A percentile compares a stretch with the other conserved stretches of the same genome.
phyloP scores from a whole-genome alignment of 2,329 filamentous ascomycete species.

The Microsporum ferrugineum region DNA sequence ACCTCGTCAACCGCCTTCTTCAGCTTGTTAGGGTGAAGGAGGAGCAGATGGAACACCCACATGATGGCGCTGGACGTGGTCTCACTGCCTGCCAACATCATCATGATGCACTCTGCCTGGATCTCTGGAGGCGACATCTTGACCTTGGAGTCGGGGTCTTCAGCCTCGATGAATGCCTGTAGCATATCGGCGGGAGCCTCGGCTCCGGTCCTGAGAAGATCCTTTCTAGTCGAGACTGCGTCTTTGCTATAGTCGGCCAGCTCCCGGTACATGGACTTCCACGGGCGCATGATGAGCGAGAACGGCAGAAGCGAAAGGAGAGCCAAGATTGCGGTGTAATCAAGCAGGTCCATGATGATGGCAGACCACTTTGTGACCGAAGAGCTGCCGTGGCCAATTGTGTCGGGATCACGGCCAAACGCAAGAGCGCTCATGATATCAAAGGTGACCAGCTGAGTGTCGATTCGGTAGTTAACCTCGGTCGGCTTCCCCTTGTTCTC shows the following conservation, averaged over 20 bases:
- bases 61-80: slow-evolving; percentile 4
- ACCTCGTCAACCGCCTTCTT: slow-evolving; percentile 3
- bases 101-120: slow-evolving; percentile 5
- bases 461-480: slow-evolving; percentile 6
- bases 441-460: slow-evolving; percentile 6
- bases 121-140: slow-evolving; percentile 2
- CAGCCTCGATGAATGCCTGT: slow-evolving; percentile 4
- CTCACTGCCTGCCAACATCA: slow-evolving; percentile 4
- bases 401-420: slow-evolving; percentile 1
- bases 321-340: not conserved
- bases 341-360: slow-evolving; percentile 2
- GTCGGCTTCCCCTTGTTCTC: slow-evolving; percentile 1
- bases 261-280: slow-evolving; percentile 3
- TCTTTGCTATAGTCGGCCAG: slow-evolving; percentile 3
- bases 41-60: slow-evolving; percentile 4
- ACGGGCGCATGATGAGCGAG: slow-evolving; percentile 2
- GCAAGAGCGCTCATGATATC: slow-evolving; percentile 6
- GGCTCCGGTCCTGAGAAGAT: not conserved
- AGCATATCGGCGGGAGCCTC: slow-evolving; percentile 2
- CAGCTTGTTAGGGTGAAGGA: slow-evolving; percentile 1
- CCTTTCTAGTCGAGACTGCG: not conserved
- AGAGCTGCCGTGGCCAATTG: slow-evolving; percentile 1
- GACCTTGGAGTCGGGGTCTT: slow-evolving; percentile 5
- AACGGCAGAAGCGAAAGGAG: slow-evolving; percentile 3
- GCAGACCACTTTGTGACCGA: slow-evolving; percentile 4